Evolutionary conservation across 768 basidiomycete species (phyloP).

Genomic region (Epithele typhae): DNA sequence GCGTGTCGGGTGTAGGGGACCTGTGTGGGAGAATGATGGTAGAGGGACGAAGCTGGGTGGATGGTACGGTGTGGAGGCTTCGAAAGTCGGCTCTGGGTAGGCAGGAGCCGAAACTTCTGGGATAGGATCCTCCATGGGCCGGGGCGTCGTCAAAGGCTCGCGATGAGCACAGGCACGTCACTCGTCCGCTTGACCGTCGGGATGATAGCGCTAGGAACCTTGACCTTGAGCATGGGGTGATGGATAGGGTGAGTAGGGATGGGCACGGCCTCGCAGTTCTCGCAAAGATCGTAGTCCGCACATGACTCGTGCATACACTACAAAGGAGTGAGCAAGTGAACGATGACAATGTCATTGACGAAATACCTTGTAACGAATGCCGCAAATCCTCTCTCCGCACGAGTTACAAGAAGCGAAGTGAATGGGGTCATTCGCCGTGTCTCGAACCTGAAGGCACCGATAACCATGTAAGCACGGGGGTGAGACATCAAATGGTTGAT

Average conservation of each 20-base stretch:
- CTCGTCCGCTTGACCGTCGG: constrained; percentile 23
- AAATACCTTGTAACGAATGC: constrained; percentile 69
- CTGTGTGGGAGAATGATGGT: too few relatives aligned
- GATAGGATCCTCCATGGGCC: too few relatives aligned
- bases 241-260: constrained; percentile 67
- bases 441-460: constrained; percentile 25
- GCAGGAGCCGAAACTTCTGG: too few relatives aligned
- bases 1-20: too few relatives aligned
- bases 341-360: too few relatives aligned
- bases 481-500: neutral
- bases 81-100: too few relatives aligned
- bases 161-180: too few relatives aligned
- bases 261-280: constrained; percentile 73
- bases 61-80: too few relatives aligned
- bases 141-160: too few relatives aligned
- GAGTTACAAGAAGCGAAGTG: constrained; percentile 65
- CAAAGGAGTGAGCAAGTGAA: neutral
- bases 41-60: too few relatives aligned
- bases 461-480: neutral
- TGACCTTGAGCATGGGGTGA: constrained; percentile 78
- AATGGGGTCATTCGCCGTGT: constrained; percentile 19
- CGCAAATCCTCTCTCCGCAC: constrained; percentile 52
- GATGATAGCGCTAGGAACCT: constrained; percentile 41
- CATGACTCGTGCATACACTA: constrained; percentile 80
- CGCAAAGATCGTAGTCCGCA: constrained; percentile 79